These are phyloP conservation scores for Aegilops speltoides DNA, from an alignment of 176 grass and related monocot genomes.

Conservation along the genomic window DNA sequence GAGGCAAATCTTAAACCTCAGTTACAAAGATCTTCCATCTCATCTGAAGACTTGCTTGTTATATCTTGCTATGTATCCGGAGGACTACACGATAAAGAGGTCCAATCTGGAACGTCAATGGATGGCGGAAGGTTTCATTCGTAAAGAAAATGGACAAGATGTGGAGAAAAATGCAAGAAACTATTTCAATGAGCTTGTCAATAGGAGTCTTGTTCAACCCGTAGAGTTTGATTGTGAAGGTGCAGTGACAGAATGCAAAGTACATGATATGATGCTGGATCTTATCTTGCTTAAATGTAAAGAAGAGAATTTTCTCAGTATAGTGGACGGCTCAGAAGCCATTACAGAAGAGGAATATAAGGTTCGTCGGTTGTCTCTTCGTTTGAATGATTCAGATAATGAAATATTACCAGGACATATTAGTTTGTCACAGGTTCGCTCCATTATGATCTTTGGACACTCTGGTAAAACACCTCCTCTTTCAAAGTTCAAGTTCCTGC, in stretches of 20 bases:
- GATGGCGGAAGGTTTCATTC: too few species aligned
- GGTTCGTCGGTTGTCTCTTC: not conserved
- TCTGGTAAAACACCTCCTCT: not conserved
- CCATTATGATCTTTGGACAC: not conserved
- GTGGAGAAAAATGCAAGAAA: too few species aligned
- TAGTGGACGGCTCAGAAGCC: not conserved
- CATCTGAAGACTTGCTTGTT: too few species aligned
- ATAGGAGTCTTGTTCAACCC: not conserved
- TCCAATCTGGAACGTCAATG: too few species aligned
- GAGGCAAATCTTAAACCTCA: too few species aligned
- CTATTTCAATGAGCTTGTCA: too few species aligned
- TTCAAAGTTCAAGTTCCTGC: not conserved
- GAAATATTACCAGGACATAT: not conserved
- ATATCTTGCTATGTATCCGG: too few species aligned
- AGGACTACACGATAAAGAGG: too few species aligned
- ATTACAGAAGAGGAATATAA: not conserved
- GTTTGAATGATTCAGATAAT: not conserved
- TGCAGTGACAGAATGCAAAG: not conserved
- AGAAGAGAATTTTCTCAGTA: not conserved
- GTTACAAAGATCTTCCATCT: too few species aligned
- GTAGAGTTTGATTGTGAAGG: accelerated
- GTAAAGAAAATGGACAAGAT: too few species aligned
- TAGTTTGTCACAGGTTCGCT: not conserved
- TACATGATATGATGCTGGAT: not conserved
- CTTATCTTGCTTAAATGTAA: not conserved